Evolutionary conservation across 257 asterid genomes (phyloP).

Genomic region (Nemophila menziesii): DNA sequence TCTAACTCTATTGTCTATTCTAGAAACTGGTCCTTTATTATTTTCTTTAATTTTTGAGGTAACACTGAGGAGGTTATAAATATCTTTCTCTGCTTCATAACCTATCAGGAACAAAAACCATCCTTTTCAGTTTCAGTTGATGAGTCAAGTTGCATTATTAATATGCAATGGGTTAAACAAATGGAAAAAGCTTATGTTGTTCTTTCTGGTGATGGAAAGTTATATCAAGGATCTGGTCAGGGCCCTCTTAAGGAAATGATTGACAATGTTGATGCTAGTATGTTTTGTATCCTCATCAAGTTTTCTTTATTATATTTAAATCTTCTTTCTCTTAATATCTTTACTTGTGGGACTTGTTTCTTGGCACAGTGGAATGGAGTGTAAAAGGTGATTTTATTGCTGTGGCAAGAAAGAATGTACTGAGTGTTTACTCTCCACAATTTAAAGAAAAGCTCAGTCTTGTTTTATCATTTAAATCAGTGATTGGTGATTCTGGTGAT

Average conservation of each 20-base stretch:
- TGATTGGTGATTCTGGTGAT: slow-evolving; percentile 45
- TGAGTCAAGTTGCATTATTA: slow-evolving; percentile 45
- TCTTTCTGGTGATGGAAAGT: slow-evolving; percentile 52
- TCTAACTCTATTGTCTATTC: no score
- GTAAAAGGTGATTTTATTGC: slow-evolving; percentile 50
- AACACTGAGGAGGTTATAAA: background rate
- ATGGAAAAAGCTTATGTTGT: slow-evolving; percentile 44
- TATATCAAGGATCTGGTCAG: slow-evolving; percentile 66
- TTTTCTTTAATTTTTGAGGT: background rate
- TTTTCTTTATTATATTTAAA: background rate
- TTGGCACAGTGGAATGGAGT: slow-evolving; percentile 76
- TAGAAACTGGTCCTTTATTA: background rate
- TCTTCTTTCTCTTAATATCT: slow-evolving; percentile 5
- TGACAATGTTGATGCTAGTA: slow-evolving; percentile 81
- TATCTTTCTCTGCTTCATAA: slow-evolving; percentile 6
- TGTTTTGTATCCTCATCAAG: slow-evolving; percentile 4
- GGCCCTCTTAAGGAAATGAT: slow-evolving; percentile 31
- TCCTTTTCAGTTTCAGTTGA: slow-evolving; percentile 62
- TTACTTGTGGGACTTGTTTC: slow-evolving; percentile 14
- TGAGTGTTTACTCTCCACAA: slow-evolving; percentile 49
- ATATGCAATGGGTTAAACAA: slow-evolving; percentile 54
- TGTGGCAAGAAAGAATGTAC: slow-evolving; percentile 50
- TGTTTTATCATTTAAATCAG: slow-evolving; percentile 35
- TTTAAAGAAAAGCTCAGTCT: slow-evolving; percentile 50
- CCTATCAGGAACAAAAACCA: slow-evolving; percentile 57